Percentiles rank a stretch among this genome's conserved stretches.
Evolutionary conservation across 2,329 filamentous ascomycete species (phyloP).

Genomic region (Botrytis medusae): DNA sequence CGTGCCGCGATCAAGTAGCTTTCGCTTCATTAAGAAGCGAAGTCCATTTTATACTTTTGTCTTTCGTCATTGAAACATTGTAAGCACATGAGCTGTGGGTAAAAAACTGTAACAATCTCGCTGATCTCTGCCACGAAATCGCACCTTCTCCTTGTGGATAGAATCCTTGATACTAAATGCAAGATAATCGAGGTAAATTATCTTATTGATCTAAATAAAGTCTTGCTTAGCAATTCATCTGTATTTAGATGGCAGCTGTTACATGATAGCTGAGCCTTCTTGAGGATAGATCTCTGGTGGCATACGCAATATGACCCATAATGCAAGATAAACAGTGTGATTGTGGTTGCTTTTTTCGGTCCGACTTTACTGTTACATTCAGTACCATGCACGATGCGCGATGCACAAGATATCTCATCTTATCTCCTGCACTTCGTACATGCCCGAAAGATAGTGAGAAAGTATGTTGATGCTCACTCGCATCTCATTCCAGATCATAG

Average conservation of each 20-base stretch:
- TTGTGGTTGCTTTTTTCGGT: neutral
- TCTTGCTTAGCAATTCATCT: slow-evolving; percentile 4
- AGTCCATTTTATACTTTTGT: neutral
- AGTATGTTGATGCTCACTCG: neutral
- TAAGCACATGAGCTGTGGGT: neutral
- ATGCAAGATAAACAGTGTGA: neutral
- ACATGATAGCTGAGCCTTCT: neutral
- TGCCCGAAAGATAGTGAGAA: neutral
- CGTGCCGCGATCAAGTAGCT: no score
- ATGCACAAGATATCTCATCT: neutral
- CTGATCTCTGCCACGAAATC: neutral
- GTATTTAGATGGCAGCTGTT: neutral
- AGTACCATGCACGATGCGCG: neutral
- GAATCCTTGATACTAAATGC: neutral
- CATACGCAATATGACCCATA: neutral
- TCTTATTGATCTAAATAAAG: neutral
- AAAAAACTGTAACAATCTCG: neutral
- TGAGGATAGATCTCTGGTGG: neutral
- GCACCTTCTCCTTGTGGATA: neutral
- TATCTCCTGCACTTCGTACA: neutral
- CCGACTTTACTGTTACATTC: neutral
- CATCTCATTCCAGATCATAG: neutral
- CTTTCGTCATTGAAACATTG: neutral
- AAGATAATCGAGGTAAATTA: neutral
- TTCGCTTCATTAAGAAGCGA: neutral